phyloP scores from a whole-genome alignment of 768 basidiomycete genomes.

The Mycena maculata region DNA sequence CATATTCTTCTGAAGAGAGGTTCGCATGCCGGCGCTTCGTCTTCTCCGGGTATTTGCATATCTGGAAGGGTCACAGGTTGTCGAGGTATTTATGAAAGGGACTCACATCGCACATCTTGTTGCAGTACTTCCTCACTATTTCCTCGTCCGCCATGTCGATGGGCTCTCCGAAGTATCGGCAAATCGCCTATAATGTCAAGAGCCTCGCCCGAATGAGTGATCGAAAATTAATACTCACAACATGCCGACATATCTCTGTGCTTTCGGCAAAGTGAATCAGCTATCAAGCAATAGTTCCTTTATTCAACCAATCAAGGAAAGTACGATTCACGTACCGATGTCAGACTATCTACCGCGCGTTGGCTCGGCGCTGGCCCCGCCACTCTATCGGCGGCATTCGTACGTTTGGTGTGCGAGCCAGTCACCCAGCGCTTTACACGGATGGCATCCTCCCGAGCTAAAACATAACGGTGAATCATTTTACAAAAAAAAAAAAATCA shows the following conservation, averaged over 20 bases:
- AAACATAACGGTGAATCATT: neutral
- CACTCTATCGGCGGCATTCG: constrained; percentile 51
- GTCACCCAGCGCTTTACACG: constrained; percentile 66
- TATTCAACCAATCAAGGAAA: neutral
- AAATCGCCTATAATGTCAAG: constrained; percentile 64
- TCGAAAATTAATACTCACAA: constrained; percentile 57
- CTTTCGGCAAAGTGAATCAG: constrained; percentile 68
- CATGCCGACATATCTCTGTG: constrained; percentile 71
- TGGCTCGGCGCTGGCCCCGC: constrained; percentile 76
- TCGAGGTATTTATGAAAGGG: neutral
- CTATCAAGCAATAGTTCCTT: constrained; percentile 31
- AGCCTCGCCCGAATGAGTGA: neutral
- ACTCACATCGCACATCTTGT: constrained; percentile 85
- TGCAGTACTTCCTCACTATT: constrained; percentile 64
- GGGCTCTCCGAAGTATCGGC: constrained; percentile 83
- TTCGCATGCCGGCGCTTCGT: constrained; percentile 59
- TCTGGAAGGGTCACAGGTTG: constrained; percentile 42
- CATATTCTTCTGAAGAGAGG: constrained; percentile 57
- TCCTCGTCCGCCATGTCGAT: constrained; percentile 62
- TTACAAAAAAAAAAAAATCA: neutral
- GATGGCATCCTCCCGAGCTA: constrained; percentile 82
- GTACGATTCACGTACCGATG: constrained; percentile 57
- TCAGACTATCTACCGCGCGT: constrained; percentile 71
- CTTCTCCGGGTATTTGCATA: constrained; percentile 84
- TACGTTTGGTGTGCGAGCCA: constrained; percentile 58